Percentiles rank a stretch among this genome's conserved stretches.
Evolutionary conservation across 192 early-diverging fungal species (phyloP).

Genomic region (Umbelopsis isabellina): DNA sequence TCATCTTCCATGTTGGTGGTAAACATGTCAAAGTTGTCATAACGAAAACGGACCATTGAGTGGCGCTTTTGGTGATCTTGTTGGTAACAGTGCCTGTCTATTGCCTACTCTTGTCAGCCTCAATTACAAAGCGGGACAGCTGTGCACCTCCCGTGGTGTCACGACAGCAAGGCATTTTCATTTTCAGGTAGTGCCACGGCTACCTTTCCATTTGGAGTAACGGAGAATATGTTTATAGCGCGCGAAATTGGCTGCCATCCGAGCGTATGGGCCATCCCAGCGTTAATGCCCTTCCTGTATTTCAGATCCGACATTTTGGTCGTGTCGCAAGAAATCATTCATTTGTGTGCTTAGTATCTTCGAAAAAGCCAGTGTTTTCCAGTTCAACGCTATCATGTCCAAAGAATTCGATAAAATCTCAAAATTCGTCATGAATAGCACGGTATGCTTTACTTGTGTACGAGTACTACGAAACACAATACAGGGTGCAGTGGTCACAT

Average conservation of each 20-base stretch:
- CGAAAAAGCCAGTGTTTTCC: no score
- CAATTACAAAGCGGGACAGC: not conserved
- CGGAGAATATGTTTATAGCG: no score
- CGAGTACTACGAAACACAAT: not conserved
- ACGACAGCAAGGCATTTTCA: not conserved
- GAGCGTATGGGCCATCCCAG: no score
- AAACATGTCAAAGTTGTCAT: not conserved
- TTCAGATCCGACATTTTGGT: no score
- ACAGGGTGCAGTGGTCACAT: not conserved
- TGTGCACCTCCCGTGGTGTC: not conserved
- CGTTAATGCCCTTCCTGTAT: no score
- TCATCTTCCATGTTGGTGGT: not conserved
- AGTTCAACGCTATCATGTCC: no score
- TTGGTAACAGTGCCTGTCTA: not conserved
- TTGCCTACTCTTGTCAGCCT: not conserved
- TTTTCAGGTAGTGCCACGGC: not conserved
- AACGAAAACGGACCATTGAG: not conserved
- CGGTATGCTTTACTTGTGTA: not conserved
- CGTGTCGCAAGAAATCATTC: no score
- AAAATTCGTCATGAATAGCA: no score
- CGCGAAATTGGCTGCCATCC: no score
- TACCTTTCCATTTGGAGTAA: no score
- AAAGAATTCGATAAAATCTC: no score
- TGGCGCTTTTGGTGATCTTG: constrained; percentile 9
- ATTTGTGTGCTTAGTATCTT: no score